Evolutionary conservation across 176 grass and related monocot species (phyloP), one percentile per base, ranked within the genome.

Genomic region (Juncus effusus): DNA sequence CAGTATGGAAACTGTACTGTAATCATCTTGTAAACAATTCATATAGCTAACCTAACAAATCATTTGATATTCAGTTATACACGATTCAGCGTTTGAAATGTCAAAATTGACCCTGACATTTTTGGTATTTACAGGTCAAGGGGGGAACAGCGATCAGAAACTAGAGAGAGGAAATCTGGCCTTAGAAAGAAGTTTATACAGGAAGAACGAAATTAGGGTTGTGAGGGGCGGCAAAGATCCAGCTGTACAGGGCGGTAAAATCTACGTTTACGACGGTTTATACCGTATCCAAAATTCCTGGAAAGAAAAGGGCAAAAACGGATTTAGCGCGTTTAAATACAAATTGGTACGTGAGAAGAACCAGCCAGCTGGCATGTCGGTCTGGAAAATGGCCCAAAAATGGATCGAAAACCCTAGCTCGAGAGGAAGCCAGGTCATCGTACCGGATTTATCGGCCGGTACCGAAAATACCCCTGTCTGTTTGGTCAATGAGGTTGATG

Each of bases 201-300:
- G 84, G 64, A 91, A 81, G 53, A 96, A 96, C 58, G 73, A 78
- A 54, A 90, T 96, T 38, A 79, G 92, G 55, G 92, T 96, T 60
- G 82, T 96, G 38, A 80, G 92, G 40, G 87, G 87, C 56, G 78
- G 72, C 9, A 96, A 86, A 75, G 87, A 96, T 74, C 77, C 82
- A 56, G 61, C 62, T 61, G 77, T 72, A 63, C 70, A 77, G 61
- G 65, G 70, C 53, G 80, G 87, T 38, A 96, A 88, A 72, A 75
- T 96, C 79, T 96, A 96, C 66, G 85, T 91, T 28, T 96, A 96
- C 79, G 92, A 96, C 74, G 92, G 92, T 58, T 79, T 96, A 51
- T 96, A 91, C 69, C 85, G 75, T 72, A 91, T 96, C 76, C 82
- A 88, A 4, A 76, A 78, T 47, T 85, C 87, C 19, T 96, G 92